These are phyloP conservation scores for Pichia cactophila DNA, from an alignment of 1,139 yeast genomes.

Conservation along the genomic window DNA sequence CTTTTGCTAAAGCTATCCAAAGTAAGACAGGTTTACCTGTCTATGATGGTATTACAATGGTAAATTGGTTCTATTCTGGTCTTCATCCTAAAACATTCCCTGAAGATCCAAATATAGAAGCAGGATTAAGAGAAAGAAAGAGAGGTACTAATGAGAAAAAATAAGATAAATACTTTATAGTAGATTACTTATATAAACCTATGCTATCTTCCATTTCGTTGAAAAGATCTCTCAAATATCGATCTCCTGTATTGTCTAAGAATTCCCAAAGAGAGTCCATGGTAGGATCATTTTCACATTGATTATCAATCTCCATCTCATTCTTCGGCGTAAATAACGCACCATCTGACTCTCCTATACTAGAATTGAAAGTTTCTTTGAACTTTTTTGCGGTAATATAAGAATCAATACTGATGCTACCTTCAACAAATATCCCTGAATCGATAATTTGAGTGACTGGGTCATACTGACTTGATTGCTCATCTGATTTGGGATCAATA, in stretches of 20 bases:
- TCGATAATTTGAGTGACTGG: not conserved
- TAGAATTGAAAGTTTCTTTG: constrained; percentile 4
- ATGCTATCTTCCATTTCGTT: constrained; percentile 20
- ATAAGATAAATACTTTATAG: not conserved
- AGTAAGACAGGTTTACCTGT: constrained; percentile 9
- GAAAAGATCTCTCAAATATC: constrained; percentile 19
- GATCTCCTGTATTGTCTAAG: constrained; percentile 21
- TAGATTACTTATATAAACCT: not conserved
- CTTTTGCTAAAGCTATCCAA: constrained; percentile 19
- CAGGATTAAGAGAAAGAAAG: constrained; percentile 19
- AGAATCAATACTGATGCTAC: constrained; percentile 14
- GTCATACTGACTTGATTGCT: not conserved
- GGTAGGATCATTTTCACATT: not conserved
- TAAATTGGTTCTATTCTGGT: constrained; percentile 27
- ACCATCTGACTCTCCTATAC: not conserved
- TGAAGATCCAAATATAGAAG: constrained; percentile 18
- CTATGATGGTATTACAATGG: constrained; percentile 19
- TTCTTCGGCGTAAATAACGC: constrained; percentile 3
- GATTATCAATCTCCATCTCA: not conserved
- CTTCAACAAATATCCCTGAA: constrained; percentile 12
- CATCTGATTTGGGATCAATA: constrained; percentile 5
- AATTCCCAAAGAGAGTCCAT: constrained; percentile 20
- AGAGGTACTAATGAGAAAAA: constrained; percentile 18
- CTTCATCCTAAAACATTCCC: constrained; percentile 16
- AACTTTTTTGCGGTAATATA: constrained; percentile 9